Evolutionary conservation across 306 rosid genomes (phyloP).

Genomic region (Rosa chinensis): DNA sequence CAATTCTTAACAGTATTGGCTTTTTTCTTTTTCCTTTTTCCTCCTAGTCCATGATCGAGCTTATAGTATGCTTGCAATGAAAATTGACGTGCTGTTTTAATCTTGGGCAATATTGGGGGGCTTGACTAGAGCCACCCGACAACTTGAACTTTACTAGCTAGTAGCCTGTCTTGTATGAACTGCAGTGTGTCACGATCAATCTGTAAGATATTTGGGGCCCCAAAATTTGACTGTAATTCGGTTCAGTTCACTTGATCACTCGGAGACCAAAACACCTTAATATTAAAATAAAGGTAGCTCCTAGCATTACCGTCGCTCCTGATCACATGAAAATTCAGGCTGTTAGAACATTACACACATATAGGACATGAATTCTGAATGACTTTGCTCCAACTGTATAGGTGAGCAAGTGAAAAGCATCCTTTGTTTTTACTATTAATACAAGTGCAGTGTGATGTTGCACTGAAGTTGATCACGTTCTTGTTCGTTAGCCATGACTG

Average conservation of each 20-base stretch:
- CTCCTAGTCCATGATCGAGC: background rate
- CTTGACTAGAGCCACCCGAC: background rate
- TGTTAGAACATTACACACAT: background rate
- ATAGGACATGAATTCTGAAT: background rate
- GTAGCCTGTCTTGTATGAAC: background rate
- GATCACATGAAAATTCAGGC: background rate
- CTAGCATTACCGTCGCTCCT: background rate
- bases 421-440: background rate
- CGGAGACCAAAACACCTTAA: background rate
- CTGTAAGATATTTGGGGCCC: background rate
- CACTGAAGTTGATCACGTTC: background rate
- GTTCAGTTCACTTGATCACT: background rate
- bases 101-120: background rate
- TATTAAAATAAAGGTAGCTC: background rate
- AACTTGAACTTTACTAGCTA: background rate
- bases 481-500: constrained; percentile 5
- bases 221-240: background rate
- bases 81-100: background rate
- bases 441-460: background rate
- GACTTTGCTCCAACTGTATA: background rate
- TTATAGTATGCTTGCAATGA: background rate
- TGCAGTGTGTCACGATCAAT: background rate
- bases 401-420: background rate
- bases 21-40: too few species aligned
- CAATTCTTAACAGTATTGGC: too few species aligned